These are phyloP conservation scores for Candida verbasci DNA, from an alignment of 805 yeast genomes.

Conservation along the genomic window DNA sequence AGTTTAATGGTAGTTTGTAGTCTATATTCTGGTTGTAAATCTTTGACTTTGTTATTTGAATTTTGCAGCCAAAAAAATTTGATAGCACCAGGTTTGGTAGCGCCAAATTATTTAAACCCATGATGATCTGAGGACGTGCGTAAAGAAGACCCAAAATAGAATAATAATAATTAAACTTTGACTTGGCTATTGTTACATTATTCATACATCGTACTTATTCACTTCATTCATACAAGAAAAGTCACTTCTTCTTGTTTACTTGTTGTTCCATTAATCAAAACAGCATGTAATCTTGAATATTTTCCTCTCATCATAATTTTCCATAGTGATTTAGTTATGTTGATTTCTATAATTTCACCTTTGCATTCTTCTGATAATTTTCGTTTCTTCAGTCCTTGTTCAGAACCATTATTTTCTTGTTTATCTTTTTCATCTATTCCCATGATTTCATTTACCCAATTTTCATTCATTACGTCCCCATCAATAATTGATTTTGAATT, in stretches of 20 bases:
- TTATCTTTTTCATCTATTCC: conserved; percentile 8
- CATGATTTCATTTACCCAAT: conserved; percentile 31
- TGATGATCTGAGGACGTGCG: no score
- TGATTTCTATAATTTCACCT: conserved; percentile 42
- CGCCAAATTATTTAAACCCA: no score
- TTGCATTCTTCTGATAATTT: conserved; percentile 7
- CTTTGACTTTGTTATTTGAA: no score
- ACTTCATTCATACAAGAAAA: no score
- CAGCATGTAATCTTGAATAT: conserved; percentile 22
- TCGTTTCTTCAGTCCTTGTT: conserved; percentile 9
- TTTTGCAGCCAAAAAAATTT: no score
- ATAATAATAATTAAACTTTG: no score
- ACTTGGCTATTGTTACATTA: no score
- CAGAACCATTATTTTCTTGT: conserved; percentile 1
- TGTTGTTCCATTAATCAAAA: conserved; percentile 26
- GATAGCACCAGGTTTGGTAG: no score
- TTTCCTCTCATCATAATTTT: conserved; percentile 22
- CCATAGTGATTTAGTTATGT: conserved; percentile 43
- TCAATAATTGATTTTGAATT: conserved; percentile 29
- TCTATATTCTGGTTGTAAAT: no score
- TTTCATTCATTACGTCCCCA: conserved; percentile 28
- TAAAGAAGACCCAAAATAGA: no score
- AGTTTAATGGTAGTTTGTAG: no score
- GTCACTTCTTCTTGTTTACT: neutral
- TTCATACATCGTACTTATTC: no score